Evolutionary conservation across 306 rosid genomes (phyloP), one percentile per base, ranked within the genome.

Genomic region (Dryas octopetala): DNA sequence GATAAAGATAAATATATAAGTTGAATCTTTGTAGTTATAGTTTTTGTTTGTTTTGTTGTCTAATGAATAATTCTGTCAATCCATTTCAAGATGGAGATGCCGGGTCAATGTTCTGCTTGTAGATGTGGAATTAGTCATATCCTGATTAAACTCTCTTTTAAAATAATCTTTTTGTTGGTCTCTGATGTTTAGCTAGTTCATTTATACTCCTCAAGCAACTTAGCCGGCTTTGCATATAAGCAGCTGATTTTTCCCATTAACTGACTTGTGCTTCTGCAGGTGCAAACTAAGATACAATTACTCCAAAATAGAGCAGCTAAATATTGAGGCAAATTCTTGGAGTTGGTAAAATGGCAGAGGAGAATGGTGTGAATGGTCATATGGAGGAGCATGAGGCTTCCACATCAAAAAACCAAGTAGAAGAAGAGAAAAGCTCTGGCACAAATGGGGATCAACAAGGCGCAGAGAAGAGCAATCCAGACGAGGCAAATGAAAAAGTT

Each of bases 401-500:
- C 61, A 50, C 85, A 14, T 82, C 89, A 61, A 73, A 79, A 43
- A 62, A 68, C 66, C 78, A n/a, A 4, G 75, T 32, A 69, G 83
- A 74, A 74, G 69, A 70, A 63, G 77, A 71, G 69, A 69, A 54
- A 49, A 66, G n/a, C 66, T 4, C 73, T 19, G 73, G 13, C 74
- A 73, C 75, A 43, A 82, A 48, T 2, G 85, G 54, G 65, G 77
- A 71, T 46, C 69, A 61, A 55, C 63, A 66, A 26, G 48, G 9
- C 23, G 76, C 80, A 12, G 77, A 78, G 66, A 75, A 83, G 79
- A 76, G 53, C 40, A 82, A 78, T 41, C 74, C 52, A 50, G 78
- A 82, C 2, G 92, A 83, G 65, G 83, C 83, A 70, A 15, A 40
- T 0, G 85, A 89, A 41, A 80, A 90, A 41, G 83, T 93, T 73